Conservation (phyloP, 2,329 filamentous ascomycete species). For the Chalaropsis ovoidea region DNA sequence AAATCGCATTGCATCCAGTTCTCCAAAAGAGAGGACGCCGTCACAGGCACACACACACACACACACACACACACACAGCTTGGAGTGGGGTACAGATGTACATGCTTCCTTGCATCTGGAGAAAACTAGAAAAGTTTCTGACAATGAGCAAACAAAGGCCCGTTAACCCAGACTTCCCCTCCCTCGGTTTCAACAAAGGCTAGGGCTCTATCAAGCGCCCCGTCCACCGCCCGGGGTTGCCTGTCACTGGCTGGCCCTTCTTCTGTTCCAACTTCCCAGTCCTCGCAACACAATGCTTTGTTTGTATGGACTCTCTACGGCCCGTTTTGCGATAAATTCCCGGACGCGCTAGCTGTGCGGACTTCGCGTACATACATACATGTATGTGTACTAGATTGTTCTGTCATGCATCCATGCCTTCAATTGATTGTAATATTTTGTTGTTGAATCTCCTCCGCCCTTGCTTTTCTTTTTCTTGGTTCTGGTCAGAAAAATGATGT, state of each 20-base stretch:
- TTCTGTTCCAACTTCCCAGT: neutral
- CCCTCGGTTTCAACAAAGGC: neutral
- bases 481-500: conserved; percentile 4
- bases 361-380: neutral
- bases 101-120: neutral
- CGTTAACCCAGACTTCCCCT: neutral
- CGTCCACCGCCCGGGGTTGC: neutral
- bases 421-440: neutral
- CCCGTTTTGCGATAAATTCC: conserved; percentile 13
- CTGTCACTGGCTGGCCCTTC: neutral
- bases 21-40: neutral
- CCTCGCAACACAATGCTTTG: conserved; percentile 3
- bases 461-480: neutral
- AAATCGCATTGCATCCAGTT: neutral
- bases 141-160: neutral
- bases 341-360: neutral
- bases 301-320: conserved; percentile 4
- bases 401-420: neutral
- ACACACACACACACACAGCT: too few species aligned
- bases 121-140: neutral
- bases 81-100: too few species aligned
- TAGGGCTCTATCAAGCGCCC: neutral
- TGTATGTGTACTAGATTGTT: neutral
- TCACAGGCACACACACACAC: too few species aligned
- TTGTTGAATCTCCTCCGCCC: neutral